Conservation (phyloP, 768 basidiomycete genomes). For the Brasilioporus rufonigricans region DNA sequence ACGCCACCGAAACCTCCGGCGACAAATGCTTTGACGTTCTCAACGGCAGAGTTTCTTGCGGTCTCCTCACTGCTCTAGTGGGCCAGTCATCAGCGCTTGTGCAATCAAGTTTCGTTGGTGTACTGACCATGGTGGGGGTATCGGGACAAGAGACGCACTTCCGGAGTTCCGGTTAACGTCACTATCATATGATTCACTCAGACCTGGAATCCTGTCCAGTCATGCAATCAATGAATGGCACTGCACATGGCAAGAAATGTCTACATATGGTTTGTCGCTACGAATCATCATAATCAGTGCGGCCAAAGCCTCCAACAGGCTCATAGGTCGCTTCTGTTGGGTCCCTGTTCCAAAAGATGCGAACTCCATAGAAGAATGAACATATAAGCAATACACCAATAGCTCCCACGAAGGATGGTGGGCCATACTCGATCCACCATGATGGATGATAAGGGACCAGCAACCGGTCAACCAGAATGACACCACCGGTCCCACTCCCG, state of each 20-base stretch:
- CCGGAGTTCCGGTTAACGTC: not conserved
- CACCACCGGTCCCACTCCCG: slow-evolving; percentile 75
- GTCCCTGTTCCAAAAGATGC: slow-evolving; percentile 68
- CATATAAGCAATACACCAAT: slow-evolving; percentile 62
- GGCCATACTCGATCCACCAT: slow-evolving; percentile 80
- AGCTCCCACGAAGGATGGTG: slow-evolving; percentile 58
- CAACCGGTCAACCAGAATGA: slow-evolving; percentile 82
- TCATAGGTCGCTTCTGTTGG: slow-evolving; percentile 87
- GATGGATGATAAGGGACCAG: slow-evolving; percentile 83
- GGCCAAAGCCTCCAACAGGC: slow-evolving; percentile 78
- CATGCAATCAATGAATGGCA: not conserved
- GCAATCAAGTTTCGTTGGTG: not conserved
- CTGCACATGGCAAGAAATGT: slow-evolving; percentile 15
- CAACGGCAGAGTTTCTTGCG: slow-evolving; percentile 30
- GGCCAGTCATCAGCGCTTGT: slow-evolving; percentile 7
- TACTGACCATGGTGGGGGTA: slow-evolving; percentile 28
- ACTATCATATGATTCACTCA: slow-evolving; percentile 30
- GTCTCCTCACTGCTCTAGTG: slow-evolving; percentile 27
- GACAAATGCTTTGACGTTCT: slow-evolving; percentile 78
- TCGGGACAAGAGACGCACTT: slow-evolving; percentile 2
- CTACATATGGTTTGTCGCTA: slow-evolving; percentile 18
- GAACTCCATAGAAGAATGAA: slow-evolving; percentile 70
- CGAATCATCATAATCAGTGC: slow-evolving; percentile 45
- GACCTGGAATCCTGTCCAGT: not conserved
- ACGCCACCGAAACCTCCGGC: slow-evolving; percentile 93